Evolutionary conservation across 2,329 filamentous ascomycete genomes (phyloP).

Genomic region (Tolypocladium guangdongense): DNA sequence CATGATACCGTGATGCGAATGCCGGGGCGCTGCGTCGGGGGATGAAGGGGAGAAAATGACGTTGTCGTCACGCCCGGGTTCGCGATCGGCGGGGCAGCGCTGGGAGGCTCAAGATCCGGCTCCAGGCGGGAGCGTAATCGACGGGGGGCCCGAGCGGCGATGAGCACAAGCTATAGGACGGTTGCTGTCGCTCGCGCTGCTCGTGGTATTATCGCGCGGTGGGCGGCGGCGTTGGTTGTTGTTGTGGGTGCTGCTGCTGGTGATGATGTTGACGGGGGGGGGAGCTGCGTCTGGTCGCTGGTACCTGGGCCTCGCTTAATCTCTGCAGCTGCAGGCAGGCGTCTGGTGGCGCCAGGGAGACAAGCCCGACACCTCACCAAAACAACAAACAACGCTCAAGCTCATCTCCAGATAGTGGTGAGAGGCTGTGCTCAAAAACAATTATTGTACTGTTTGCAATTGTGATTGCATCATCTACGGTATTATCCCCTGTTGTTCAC

Average conservation of each 20-base stretch:
- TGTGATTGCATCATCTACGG: background rate
- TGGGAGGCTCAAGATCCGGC: background rate
- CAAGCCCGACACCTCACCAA: background rate
- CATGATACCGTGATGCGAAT: constrained; percentile 39
- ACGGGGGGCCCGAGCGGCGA: background rate
- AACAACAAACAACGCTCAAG: background rate
- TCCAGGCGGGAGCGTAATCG: background rate
- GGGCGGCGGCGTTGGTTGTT: background rate
- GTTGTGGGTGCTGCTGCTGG: background rate
- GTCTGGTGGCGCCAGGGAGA: background rate
- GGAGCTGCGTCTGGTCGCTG: too few species aligned
- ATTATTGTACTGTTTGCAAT: background rate
- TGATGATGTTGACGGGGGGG: background rate
- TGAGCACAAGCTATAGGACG: background rate
- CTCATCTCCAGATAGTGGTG: background rate
- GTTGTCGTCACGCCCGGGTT: constrained; percentile 16
- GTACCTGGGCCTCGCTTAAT: constrained; percentile 1
- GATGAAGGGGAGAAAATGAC: constrained; percentile 14
- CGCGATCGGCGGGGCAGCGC: constrained; percentile 9
- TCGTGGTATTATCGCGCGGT: background rate
- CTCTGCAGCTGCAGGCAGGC: background rate
- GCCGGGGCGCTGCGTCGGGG: constrained; percentile 9
- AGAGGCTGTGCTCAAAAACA: background rate
- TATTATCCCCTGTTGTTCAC: background rate
- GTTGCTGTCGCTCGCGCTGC: background rate